Conservation (phyloP, 345 rosid species). For the Aquilaria sinensis region DNA sequence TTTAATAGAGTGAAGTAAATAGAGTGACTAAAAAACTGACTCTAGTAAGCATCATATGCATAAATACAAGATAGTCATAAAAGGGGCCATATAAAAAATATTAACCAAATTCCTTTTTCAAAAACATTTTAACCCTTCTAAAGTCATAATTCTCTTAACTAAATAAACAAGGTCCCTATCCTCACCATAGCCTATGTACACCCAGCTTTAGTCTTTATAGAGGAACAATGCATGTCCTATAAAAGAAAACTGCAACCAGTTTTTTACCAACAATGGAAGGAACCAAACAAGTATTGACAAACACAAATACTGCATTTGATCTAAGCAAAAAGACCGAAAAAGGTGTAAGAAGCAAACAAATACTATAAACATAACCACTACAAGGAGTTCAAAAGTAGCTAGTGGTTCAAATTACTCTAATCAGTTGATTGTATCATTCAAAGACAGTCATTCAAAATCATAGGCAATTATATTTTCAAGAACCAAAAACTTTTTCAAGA, state of each 20-base stretch:
- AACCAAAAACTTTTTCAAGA: too few species aligned
- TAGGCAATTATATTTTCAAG: too few species aligned
- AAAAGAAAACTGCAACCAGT: conserved; percentile 9
- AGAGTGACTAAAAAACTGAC: conserved; percentile 28
- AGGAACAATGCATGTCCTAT: conserved; percentile 82
- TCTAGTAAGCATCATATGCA: conserved; percentile 81
- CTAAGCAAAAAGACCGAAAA: too few species aligned
- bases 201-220: conserved; percentile 88
- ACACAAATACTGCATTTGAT: too few species aligned
- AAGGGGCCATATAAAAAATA: conserved; percentile 91
- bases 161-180: conserved; percentile 60
- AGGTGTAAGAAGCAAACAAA: too few species aligned
- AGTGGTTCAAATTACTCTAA: too few species aligned
- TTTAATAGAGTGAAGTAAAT: too few species aligned
- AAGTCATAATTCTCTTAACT: conserved; percentile 43
- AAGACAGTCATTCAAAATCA: too few species aligned
- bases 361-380: too few species aligned
- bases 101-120: conserved; percentile 94
- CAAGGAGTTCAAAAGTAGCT: too few species aligned
- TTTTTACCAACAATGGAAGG: neutral
- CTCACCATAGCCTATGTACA: conserved; percentile 68
- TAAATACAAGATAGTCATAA: conserved; percentile 84
- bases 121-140: conserved; percentile 75
- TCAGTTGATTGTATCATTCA: too few species aligned
- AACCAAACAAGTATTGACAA: neutral